phyloP scores from a whole-genome alignment of 2,329 filamentous ascomycete genomes.

The Elsinoe batatas region DNA sequence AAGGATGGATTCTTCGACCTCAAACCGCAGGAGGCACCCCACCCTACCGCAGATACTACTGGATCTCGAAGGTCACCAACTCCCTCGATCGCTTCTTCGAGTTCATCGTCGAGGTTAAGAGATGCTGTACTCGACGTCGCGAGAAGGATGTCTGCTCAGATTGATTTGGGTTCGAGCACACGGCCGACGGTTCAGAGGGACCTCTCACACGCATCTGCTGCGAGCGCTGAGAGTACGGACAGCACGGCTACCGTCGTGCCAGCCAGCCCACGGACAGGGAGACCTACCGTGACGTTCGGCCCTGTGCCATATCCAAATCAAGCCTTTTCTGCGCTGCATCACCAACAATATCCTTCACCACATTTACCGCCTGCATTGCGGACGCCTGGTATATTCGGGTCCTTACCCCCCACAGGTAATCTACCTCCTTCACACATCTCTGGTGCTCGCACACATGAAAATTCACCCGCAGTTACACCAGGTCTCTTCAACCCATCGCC shows the following conservation, averaged over 20 bases:
- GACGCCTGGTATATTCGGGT: conserved; percentile 36
- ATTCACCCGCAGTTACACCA: conserved; percentile 39
- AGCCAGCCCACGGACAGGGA: conserved; percentile 18
- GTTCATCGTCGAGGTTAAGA: conserved; percentile 10
- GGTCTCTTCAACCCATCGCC: conserved; percentile 35
- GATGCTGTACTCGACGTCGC: conserved; percentile 8
- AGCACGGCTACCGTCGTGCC: conserved; percentile 27
- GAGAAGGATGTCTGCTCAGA: conserved; percentile 9
- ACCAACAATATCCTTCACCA: conserved; percentile 34
- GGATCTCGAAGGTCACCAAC: not conserved
- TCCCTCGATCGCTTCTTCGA: conserved; percentile 8
- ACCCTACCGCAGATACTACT: not conserved
- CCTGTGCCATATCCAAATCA: conserved; percentile 39
- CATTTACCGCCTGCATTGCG: conserved; percentile 30
- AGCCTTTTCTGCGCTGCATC: conserved; percentile 40
- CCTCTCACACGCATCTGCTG: conserved; percentile 32
- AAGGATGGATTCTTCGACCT: conserved; percentile 20
- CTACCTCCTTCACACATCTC: conserved; percentile 30
- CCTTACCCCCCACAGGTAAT: conserved; percentile 30
- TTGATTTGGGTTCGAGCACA: conserved; percentile 14
- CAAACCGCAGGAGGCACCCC: conserved; percentile 3
- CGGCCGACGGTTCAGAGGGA: conserved; percentile 34
- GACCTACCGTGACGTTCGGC: conserved; percentile 20
- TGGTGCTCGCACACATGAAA: conserved; percentile 34
- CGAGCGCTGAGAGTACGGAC: conserved; percentile 32